Conservation (phyloP, 768 basidiomycete genomes). For the Tulasnella calospora region DNA sequence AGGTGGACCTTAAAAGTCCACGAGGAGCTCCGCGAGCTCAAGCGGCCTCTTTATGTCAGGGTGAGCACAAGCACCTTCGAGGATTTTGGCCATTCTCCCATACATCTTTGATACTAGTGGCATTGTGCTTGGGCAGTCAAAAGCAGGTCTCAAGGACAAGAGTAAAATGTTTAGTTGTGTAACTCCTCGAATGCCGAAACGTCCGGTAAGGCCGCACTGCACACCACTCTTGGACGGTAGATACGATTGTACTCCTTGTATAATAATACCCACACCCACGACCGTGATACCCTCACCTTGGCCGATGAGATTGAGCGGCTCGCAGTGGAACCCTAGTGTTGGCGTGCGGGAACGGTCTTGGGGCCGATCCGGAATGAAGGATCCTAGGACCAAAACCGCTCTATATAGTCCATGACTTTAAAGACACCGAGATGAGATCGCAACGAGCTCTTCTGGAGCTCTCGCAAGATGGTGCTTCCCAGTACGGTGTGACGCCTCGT, state of each 20-base stretch:
- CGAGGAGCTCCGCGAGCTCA: neutral
- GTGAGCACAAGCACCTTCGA: neutral
- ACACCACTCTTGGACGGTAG: too few species aligned
- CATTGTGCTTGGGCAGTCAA: neutral
- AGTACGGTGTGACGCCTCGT: too few species aligned
- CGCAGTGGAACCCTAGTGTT: neutral
- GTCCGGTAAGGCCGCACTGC: too few species aligned
- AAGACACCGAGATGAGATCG: too few species aligned
- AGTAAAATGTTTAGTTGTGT: neutral
- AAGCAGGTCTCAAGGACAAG: neutral
- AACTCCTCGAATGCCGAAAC: neutral
- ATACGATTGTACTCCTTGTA: neutral
- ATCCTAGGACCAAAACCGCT: too few species aligned
- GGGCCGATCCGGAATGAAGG: neutral
- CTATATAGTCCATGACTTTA: too few species aligned
- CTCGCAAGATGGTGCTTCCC: too few species aligned
- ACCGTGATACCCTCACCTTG: neutral
- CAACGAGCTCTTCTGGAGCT: too few species aligned
- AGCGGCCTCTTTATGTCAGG: neutral
- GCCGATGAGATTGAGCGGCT: neutral
- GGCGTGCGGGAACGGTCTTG: neutral
- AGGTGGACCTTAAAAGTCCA: neutral
- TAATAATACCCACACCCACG: neutral
- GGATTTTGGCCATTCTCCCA: neutral
- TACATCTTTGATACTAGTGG: neutral